Evolutionary conservation across 208 protist species (phyloP).

Genomic region (Tritrichomonas musculus): DNA sequence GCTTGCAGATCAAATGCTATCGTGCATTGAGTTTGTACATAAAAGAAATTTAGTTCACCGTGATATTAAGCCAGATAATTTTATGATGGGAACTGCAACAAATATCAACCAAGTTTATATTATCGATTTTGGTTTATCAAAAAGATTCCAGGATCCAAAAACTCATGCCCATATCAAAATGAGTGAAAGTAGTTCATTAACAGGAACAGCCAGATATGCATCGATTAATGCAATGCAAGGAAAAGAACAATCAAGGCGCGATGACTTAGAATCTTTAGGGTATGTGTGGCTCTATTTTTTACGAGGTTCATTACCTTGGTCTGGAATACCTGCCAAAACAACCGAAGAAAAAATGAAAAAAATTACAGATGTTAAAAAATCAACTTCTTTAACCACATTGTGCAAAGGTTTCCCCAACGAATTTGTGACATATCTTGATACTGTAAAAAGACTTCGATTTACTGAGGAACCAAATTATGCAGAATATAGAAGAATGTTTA

Average conservation of each 20-base stretch:
- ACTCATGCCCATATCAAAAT: not conserved
- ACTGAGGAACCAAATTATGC: constrained; percentile 35
- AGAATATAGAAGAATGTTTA: not conserved
- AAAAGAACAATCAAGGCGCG: constrained; percentile 36
- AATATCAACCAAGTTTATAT: constrained; percentile 54
- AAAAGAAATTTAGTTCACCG: constrained; percentile 88
- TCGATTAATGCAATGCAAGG: constrained; percentile 40
- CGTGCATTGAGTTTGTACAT: constrained; percentile 87
- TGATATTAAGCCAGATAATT: constrained; percentile 94
- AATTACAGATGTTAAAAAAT: constrained; percentile 35
- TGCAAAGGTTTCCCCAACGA: constrained; percentile 38
- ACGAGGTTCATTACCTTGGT: constrained; percentile 39
- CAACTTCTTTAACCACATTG: not conserved
- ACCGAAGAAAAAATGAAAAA: constrained; percentile 16
- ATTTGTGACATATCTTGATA: constrained; percentile 32
- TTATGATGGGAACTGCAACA: constrained; percentile 79
- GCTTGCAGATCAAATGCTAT: constrained; percentile 88
- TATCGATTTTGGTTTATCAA: constrained; percentile 35
- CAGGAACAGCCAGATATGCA: constrained; percentile 45
- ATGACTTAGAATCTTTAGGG: constrained; percentile 42
- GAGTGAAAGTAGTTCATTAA: not conserved
- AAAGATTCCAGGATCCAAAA: not conserved
- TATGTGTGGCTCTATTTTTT: constrained; percentile 43
- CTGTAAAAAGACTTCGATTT: constrained; percentile 19
- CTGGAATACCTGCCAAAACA: constrained; percentile 36